Evolutionary conservation across 225 moss, liverwort and hornwort species (phyloP), one percentile per base, ranked within the genome.

Genomic region (Ulota crispa): DNA sequence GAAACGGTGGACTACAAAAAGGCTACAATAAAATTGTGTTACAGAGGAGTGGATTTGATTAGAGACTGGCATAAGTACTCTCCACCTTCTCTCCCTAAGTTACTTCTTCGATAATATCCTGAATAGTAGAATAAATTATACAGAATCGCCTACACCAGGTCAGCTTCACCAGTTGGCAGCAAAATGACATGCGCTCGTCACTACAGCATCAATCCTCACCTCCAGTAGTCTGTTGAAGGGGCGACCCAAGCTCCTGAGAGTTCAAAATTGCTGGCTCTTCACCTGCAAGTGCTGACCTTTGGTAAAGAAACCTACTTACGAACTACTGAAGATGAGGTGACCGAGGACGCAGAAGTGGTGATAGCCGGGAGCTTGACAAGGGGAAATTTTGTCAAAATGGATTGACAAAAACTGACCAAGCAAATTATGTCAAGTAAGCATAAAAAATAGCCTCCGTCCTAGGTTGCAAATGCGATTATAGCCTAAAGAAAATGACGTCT

Each of bases 321-420:
- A 82, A 82, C n/a, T 57, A 63, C 78, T 75, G 86, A 75, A 57
- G 73, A 73, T 83, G 70, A 79, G 79, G 82, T 57, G 82, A 83
- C 70, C 70, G 82, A 86, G 86, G 79, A 79, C 82, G 75, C 74
- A 28, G 5, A 63, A 71, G 74, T 83, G 74, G 78, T 41, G 45
- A 34, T 32, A 78, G 56, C 50, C 47, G 63, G 50, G 21, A 78
- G 53, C 82, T 82, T 82, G 74, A 66, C 67, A 72, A 81, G 61
- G 77, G 43, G 4, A 77, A 85, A 82, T 59, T 2, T 52, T 71
- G 64, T 81, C 80, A 80, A 80, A 52, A 41, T 41, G 39, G 53
- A 47, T 78, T 70, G 76, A 76, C 76, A 65, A 55, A 59, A 66
- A 26, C 56, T 54, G 56, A 64, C 75, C 75, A 79, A 64, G 75